Evolutionary conservation across 2,329 filamentous ascomycete genomes (phyloP).

Genomic region (Proliferodiscus dingleyae): DNA sequence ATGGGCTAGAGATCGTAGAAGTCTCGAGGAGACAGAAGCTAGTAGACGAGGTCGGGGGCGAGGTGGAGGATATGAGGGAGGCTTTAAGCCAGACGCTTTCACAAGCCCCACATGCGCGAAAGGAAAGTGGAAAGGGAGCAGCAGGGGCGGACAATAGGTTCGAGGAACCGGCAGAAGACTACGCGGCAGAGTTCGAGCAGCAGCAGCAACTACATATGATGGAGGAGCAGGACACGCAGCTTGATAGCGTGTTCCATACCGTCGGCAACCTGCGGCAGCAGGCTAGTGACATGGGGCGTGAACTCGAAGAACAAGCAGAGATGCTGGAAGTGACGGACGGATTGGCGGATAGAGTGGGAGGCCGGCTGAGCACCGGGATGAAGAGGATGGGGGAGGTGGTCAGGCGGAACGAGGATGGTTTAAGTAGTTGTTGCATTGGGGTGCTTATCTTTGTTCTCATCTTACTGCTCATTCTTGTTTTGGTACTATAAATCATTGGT

Average conservation of each 20-base stretch:
- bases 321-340: conserved; percentile 83
- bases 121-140: conserved; percentile 23
- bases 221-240: conserved; percentile 87
- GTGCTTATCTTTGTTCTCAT: conserved; percentile 85
- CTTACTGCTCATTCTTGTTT: conserved; percentile 73
- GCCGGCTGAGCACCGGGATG: conserved; percentile 79
- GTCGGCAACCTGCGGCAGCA: conserved; percentile 87
- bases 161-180: too few relatives aligned
- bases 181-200: conserved; percentile 80
- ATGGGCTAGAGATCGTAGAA: conserved; percentile 79
- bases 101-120: conserved; percentile 32
- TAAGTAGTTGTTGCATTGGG: conserved; percentile 86
- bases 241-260: conserved; percentile 89
- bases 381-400: conserved; percentile 83
- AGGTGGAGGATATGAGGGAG: conserved; percentile 83
- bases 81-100: conserved; percentile 63
- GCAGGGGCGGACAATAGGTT: conserved; percentile 32
- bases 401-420: conserved; percentile 80
- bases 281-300: conserved; percentile 91
- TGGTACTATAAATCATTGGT: conserved; percentile 46
- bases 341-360: conserved; percentile 80
- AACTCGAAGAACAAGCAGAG: conserved; percentile 89
- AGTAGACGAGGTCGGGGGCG: conserved; percentile 82
- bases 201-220: conserved; percentile 88
- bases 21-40: conserved; percentile 74